Conservation (phyloP, 1,284 basidiomycete species). For the Lentinus polychrous region DNA sequence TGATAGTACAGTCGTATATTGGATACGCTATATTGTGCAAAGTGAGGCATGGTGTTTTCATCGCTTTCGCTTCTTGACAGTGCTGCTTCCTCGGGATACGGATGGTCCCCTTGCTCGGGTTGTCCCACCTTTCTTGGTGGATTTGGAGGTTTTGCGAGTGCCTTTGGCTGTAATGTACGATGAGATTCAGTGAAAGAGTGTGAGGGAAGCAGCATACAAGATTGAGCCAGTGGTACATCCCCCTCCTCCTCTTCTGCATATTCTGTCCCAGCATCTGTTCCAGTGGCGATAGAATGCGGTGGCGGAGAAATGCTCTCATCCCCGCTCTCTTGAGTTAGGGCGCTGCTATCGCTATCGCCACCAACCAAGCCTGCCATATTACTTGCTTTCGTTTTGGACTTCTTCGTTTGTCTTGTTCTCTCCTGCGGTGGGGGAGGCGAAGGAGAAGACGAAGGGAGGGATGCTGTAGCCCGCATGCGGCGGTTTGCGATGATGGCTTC, state of each 20-base stretch:
- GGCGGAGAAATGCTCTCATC: constrained; percentile 54
- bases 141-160: neutral
- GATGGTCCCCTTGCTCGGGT: neutral
- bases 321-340: constrained; percentile 70
- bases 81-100: neutral
- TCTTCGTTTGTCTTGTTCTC: constrained; percentile 28
- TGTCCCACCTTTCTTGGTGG: neutral
- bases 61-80: constrained; percentile 4
- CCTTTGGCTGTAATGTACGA: neutral
- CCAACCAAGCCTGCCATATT: constrained; percentile 64
- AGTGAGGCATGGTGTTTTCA: neutral
- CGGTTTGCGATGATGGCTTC: constrained; percentile 53
- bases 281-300: constrained; percentile 46
- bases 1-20: no score
- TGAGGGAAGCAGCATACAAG: neutral
- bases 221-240: constrained; percentile 17
- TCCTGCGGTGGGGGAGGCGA: constrained; percentile 42
- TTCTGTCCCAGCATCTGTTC: constrained; percentile 64
- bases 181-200: neutral
- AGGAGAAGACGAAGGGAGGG: constrained; percentile 33
- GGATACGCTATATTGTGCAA: no score
- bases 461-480: constrained; percentile 55
- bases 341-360: constrained; percentile 76
- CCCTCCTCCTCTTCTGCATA: constrained; percentile 61
- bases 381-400: constrained; percentile 21